Base-by-base conservation (phyloP, 2,329 filamentous ascomycete species). In the Colletotrichum spinosum region DNA sequence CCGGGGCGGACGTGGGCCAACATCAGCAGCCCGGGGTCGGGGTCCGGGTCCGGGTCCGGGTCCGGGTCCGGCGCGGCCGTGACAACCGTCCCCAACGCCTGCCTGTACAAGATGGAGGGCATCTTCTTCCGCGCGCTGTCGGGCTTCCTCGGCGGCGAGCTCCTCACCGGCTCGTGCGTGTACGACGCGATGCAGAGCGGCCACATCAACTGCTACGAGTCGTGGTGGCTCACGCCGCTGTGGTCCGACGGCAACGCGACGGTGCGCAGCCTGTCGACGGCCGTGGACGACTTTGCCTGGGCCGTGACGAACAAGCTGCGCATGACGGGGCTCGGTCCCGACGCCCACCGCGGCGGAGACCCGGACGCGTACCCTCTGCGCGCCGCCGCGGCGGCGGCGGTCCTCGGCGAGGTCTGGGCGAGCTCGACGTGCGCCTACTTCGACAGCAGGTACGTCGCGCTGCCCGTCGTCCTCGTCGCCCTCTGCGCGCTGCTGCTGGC, bases 301-400 rank as follows among this genome's bases (percentile, higher is more conserved):
- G 62, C 57, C 12, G 57, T 65, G 5, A 65, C 62, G 8, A 65
- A 65, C 35, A 65, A 65, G 25, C n/a, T 65, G 11, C 62, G 62
- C 8, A 55, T 55, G 62, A 65, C 62, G 5, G 62, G 62, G 0
- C 45, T 61, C 2, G 62, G 62, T 1, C 57, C 62, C 2, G 56
- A 65, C 3, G 51, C 34, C 7, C 9, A 34, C 4, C 38, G 2
- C 0, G 42, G 25, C 35, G 35, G 17, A 2, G 10, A 55, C n/a
- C 6, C 5, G 5, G 37, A 25, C 7, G 17, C 5, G 45, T 7
- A 10, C 12, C 15, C 15, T 17, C 15, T 17, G 15, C 15, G 15
- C 15, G 15, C 15, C 15, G 15, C 15, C 15, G 15, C 15, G 15
- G 34, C 41, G 35, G 17, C 25, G 25, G 17, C 17, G 44, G 57